These are phyloP conservation scores for Datura wrightii DNA, from an alignment of 257 asterid species.

Conservation along the genomic window DNA sequence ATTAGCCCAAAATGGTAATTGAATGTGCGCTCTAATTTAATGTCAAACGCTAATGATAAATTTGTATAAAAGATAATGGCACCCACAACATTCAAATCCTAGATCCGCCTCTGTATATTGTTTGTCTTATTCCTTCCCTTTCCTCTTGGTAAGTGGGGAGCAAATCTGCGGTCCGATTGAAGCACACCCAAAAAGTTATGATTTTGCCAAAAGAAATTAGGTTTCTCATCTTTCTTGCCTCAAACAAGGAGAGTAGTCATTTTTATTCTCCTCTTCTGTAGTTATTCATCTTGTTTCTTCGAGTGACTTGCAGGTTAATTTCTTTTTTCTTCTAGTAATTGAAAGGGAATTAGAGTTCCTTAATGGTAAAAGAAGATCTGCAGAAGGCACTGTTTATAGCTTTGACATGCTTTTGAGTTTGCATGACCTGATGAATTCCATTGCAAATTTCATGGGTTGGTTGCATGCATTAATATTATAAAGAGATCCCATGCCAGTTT, in stretches of 20 bases:
- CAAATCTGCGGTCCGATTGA: background rate
- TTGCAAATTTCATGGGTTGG: background rate
- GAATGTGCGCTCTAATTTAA: too few relatives aligned
- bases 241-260: background rate
- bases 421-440: background rate
- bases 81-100: too few relatives aligned
- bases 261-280: background rate
- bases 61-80: too few relatives aligned
- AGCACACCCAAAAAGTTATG: background rate
- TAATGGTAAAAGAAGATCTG: background rate
- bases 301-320: background rate
- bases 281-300: background rate
- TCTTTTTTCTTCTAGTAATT: background rate
- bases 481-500: background rate
- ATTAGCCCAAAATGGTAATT: too few relatives aligned
- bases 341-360: constrained; percentile 14
- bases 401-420: background rate
- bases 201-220: constrained; percentile 10
- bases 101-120: background rate
- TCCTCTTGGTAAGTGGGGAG: background rate
- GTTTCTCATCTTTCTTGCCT: constrained; percentile 18
- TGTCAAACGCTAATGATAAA: too few relatives aligned
- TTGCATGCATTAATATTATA: background rate
- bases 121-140: constrained; percentile 2
- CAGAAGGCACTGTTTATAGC: constrained; percentile 5